These are phyloP conservation scores for Aspergillus hortae DNA, from an alignment of 2,329 filamentous ascomycete genomes.

Conservation along the genomic window DNA sequence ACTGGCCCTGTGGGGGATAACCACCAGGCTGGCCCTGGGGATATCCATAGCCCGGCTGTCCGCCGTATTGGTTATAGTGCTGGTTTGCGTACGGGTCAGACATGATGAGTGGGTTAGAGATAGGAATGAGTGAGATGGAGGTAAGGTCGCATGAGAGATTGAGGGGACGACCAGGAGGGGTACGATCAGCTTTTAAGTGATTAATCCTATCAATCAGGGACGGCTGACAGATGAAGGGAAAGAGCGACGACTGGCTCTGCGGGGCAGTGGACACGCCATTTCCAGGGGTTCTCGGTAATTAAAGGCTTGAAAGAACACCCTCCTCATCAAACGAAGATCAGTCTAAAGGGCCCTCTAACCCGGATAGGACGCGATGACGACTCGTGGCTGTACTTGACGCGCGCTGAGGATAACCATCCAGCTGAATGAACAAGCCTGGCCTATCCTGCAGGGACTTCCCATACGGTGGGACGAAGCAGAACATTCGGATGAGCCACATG, in stretches of 20 bases:
- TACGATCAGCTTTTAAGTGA: not conserved
- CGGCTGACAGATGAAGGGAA: not conserved
- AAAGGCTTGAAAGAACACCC: not conserved
- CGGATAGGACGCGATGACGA: too few relatives aligned
- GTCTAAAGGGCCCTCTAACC: too few relatives aligned
- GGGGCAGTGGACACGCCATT: not conserved
- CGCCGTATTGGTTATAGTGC: slow-evolving; percentile 22
- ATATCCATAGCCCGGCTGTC: slow-evolving; percentile 10
- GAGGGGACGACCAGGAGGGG: not conserved
- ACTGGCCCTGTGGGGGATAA: slow-evolving; percentile 18
- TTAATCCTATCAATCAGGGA: not conserved
- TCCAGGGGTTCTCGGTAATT: not conserved
- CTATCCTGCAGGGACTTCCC: not conserved
- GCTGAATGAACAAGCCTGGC: not conserved
- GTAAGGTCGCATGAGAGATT: not conserved
- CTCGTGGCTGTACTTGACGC: too few relatives aligned
- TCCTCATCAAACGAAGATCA: too few relatives aligned
- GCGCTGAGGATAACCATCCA: too few relatives aligned
- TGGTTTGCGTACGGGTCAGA: slow-evolving; percentile 16
- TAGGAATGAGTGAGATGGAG: not conserved
- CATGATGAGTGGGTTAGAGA: slow-evolving; percentile 5
- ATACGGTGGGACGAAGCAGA: not conserved
- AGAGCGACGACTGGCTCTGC: not conserved
- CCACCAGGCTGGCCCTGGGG: slow-evolving; percentile 17
- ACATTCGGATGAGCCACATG: not conserved